Evolutionary conservation across 2,329 filamentous ascomycete genomes (phyloP), one percentile per base, ranked within the genome.

Genomic region (Boeremia exigua): DNA sequence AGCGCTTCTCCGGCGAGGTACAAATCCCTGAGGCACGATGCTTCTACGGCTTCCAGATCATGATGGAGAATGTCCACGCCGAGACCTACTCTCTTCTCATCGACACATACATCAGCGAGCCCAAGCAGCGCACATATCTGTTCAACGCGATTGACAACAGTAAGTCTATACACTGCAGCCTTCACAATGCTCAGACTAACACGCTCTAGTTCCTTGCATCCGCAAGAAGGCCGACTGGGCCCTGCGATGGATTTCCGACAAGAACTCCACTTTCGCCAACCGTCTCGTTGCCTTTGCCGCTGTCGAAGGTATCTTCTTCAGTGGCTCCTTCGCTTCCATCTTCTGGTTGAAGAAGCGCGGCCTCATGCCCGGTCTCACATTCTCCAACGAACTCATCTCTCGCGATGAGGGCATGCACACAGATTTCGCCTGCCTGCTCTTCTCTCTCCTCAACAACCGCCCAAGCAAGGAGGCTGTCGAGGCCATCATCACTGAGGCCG

Each of bases 341-440:
- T 99, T 99, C 86, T 99, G 95, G 95, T 85, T 99, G 74, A 99
- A 98, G 91, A 99, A 99, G 89, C 95, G 96, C 78, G 95, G 95
- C 68, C 88, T 99, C 67, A 99, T 99, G 95, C 90, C 95, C 43
- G 95, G 95, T 69, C 86, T 99, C 61, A 98, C 95, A 68, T 99
- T 99, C 84, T 98, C 95, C 77, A 99, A 99, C 83, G 95, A 99
- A 84, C 90, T 99, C 73, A 99, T 99, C 82, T 99, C 95, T 60
- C 94, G 95, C 82, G 95, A 99, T 70, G 95, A 99, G 85, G 95
- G 95, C 78, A 91, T 99, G 69, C 95, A 99, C 86, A 99, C 95
- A 62, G 95, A 99, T 83, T 99, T 99, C 72, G 95, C 95, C 67
- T 99, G 95, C 80, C 85, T 99, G 53, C 83, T 99, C 59, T 97